Evolutionary conservation across 2,329 filamentous ascomycete species (phyloP).

Genomic region (Penicillium sp.): DNA sequence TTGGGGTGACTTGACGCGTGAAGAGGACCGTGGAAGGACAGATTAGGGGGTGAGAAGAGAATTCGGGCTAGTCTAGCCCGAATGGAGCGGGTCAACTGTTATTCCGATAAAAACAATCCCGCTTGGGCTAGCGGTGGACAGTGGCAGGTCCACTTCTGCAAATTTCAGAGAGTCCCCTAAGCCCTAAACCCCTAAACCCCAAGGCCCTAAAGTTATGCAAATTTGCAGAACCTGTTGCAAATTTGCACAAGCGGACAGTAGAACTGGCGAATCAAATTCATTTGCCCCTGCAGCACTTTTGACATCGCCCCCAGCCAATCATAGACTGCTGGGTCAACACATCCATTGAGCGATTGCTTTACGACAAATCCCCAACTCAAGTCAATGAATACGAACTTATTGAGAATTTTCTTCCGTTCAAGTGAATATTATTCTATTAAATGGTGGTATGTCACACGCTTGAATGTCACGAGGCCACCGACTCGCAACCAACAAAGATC

Average conservation of each 20-base stretch:
- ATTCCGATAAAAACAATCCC: neutral
- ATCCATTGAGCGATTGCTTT: too few relatives aligned
- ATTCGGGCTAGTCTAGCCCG: neutral
- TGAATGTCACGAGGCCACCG: constrained; percentile 3
- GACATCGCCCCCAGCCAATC: too few relatives aligned
- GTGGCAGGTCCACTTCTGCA: too few relatives aligned
- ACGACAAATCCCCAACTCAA: too few relatives aligned
- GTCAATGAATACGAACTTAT: too few relatives aligned
- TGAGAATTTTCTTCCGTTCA: neutral
- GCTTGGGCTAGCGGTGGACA: neutral
- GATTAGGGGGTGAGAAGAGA: neutral
- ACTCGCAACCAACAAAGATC: constrained; percentile 4
- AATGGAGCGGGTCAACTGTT: neutral
- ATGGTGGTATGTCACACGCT: constrained; percentile 1
- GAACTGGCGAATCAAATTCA: too few relatives aligned
- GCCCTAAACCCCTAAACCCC: neutral
- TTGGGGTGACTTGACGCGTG: neutral
- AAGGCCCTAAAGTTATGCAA: too few relatives aligned
- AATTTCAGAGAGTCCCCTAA: too few relatives aligned
- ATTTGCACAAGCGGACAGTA: too few relatives aligned
- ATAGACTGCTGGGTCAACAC: too few relatives aligned
- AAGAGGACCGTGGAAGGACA: neutral
- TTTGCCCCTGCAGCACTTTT: too few relatives aligned
- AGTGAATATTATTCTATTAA: constrained; percentile 3
- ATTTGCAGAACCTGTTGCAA: too few relatives aligned